Conservation (phyloP, 2,329 filamentous ascomycete species). For the Aureobasidium zeae region DNA sequence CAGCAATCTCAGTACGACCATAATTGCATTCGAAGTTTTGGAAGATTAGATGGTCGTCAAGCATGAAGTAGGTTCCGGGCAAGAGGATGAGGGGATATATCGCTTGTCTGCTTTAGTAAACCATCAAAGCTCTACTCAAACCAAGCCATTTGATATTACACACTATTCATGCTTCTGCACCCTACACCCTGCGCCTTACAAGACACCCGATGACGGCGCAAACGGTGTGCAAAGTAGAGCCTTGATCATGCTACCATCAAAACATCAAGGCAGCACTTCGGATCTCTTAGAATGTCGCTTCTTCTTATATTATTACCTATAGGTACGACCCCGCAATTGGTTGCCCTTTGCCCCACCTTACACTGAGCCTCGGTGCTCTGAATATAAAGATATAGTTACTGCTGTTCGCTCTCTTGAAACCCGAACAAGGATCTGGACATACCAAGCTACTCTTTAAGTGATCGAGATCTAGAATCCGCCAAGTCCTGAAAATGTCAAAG, state of each 20-base stretch:
- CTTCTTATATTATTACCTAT: no score
- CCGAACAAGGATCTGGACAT: background rate
- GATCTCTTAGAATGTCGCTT: background rate
- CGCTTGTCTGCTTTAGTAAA: no score
- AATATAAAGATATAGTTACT: conserved; percentile 5
- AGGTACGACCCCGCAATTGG: conserved; percentile 7
- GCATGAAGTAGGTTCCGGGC: background rate
- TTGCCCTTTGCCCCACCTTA: background rate
- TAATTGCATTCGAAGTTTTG: background rate
- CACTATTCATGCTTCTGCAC: background rate
- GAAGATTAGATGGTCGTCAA: no score
- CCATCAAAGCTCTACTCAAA: no score
- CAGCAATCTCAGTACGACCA: no score
- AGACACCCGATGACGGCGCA: conserved; percentile 2
- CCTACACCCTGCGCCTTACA: conserved; percentile 3
- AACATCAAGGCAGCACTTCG: no score
- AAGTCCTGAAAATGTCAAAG: conserved; percentile 11
- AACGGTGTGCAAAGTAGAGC: background rate
- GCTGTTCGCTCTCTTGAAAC: background rate
- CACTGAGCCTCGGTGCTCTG: conserved; percentile 5
- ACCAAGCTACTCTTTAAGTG: background rate
- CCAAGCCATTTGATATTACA: background rate
- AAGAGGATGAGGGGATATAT: conserved; percentile 7
- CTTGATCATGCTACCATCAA: background rate
- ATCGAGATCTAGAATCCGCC: background rate